A percentile compares a stretch with the other conserved stretches of the same genome.
Conservation (phyloP, 2,329 filamentous ascomycete genomes). For the Fusarium siculi region DNA sequence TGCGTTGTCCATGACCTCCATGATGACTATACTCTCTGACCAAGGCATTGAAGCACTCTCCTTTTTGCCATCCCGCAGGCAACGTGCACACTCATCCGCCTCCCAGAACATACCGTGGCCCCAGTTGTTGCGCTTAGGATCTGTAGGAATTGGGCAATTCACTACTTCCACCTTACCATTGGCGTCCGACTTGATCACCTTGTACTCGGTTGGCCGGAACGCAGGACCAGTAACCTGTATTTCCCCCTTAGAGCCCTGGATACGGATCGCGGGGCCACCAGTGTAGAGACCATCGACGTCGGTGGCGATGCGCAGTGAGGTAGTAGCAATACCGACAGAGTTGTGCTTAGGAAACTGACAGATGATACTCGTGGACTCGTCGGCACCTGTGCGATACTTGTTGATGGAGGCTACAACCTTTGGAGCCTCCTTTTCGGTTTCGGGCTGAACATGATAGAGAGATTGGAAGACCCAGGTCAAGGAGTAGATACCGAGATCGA, state of each 20-base stretch:
- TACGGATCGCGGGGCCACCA: slow-evolving; percentile 75
- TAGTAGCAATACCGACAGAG: slow-evolving; percentile 78
- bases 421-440: slow-evolving; percentile 74
- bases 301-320: slow-evolving; percentile 69
- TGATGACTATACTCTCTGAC: slow-evolving; percentile 84
- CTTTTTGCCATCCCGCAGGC: slow-evolving; percentile 78
- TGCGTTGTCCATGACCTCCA: slow-evolving; percentile 75
- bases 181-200: slow-evolving; percentile 66
- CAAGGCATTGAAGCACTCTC: slow-evolving; percentile 78
- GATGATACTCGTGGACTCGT: slow-evolving; percentile 82
- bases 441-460: slow-evolving; percentile 81
- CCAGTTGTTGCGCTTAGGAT: slow-evolving; percentile 57
- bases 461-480: slow-evolving; percentile 93
- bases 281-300: slow-evolving; percentile 70
- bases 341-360: slow-evolving; percentile 76
- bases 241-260: slow-evolving; percentile 84
- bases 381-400: slow-evolving; percentile 78
- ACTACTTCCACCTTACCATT: slow-evolving; percentile 61
- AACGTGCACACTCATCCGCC: slow-evolving; percentile 81
- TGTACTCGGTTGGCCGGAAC: slow-evolving; percentile 74
- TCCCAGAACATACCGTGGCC: slow-evolving; percentile 93
- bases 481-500: slow-evolving; percentile 90
- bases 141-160: slow-evolving; percentile 64
- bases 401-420: slow-evolving; percentile 75
- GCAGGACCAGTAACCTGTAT: slow-evolving; percentile 81